These are phyloP conservation scores for Tardiomyces blankii DNA, from an alignment of 1,139 yeast species.

Conservation along the genomic window DNA sequence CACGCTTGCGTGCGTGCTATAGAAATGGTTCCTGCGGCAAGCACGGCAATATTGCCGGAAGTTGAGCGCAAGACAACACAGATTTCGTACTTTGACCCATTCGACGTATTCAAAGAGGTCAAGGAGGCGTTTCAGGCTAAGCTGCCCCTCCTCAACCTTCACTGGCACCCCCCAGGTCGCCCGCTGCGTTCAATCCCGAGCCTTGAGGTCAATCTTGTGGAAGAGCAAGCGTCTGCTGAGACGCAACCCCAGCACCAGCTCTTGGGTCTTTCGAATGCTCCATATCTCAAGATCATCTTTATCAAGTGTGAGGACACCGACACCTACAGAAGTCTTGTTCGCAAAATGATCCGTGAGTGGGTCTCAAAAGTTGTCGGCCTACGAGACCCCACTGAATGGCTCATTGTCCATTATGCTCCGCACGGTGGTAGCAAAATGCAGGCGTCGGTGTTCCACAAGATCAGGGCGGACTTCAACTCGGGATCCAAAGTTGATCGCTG, in stretches of 20 bases:
- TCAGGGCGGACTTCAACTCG: constrained; percentile 52
- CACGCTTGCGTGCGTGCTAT: not conserved
- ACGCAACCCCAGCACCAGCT: constrained; percentile 29
- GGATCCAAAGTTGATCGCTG: constrained; percentile 25
- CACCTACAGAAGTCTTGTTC: constrained; percentile 60
- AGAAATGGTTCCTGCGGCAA: not conserved
- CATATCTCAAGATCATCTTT: constrained; percentile 58
- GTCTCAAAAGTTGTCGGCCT: constrained; percentile 36
- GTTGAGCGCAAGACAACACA: constrained; percentile 21
- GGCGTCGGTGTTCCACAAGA: constrained; percentile 51
- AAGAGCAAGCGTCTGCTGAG: constrained; percentile 42
- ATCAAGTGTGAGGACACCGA: constrained; percentile 58
- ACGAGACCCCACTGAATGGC: constrained; percentile 51
- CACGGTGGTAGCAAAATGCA: constrained; percentile 34
- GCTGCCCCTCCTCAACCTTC: constrained; percentile 62
- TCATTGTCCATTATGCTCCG: constrained; percentile 41
- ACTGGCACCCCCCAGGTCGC: constrained; percentile 56
- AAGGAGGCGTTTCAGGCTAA: constrained; percentile 39
- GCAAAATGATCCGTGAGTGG: constrained; percentile 84
- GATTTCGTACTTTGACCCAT: constrained; percentile 81
- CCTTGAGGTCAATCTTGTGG: constrained; percentile 47
- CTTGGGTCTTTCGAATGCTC: constrained; percentile 34
- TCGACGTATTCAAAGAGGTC: constrained; percentile 50
- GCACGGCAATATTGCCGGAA: not conserved
- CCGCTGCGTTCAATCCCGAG: constrained; percentile 58